Base-by-base conservation (phyloP, 1,139 yeast species). In the Saccharomyces hybrid region DNA sequence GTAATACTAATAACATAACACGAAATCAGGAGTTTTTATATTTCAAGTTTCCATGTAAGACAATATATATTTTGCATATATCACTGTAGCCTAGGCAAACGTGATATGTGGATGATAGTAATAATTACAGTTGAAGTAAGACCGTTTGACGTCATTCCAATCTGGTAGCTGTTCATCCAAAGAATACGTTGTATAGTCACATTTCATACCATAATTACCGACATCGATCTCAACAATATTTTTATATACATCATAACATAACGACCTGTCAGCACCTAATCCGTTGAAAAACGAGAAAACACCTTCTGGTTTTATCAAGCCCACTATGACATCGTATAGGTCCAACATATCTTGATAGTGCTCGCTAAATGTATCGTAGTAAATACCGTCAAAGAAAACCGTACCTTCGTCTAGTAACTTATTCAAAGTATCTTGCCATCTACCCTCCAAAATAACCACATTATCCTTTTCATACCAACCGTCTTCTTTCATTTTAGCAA, bases 291-390 rank as follows among this genome's bases (percentile, higher is more conserved):
- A 91, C 1, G 96, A 88, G 61, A 91, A 90, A 0, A 83, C 79
- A 4, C 96, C 96, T 46, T 80, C 80, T 1, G 95, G 90, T 67
- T 86, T 86, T 59, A 91, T 73, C 52, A 91, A 73, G 0, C 96
- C 96, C 14, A 90, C 96, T 3, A 88, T 78, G 26, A 78, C 69
- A 71, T 91, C 96, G 67, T 86, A 88, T 44, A 91, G 76, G 52
- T 88, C 95, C 47, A 88, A 77, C 93, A 91, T 86, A 68, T 91
- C 97, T 58, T 78, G 75, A 67, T 81, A 82, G 68, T 88, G 95
- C 68, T 91, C 98, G 56, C 96, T 86, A 69, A 87, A 91, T 0
- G 98, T 91, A 70, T 91, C 98, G 69, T 88, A 91, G 71, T 90
- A 91, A 49, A 91, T 87, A 11, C 97, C 98, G 68, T 90, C 89